Evolutionary conservation across 768 basidiomycete genomes (phyloP), one percentile per base, ranked within the genome.

Genomic region (Suillus bovinus): DNA sequence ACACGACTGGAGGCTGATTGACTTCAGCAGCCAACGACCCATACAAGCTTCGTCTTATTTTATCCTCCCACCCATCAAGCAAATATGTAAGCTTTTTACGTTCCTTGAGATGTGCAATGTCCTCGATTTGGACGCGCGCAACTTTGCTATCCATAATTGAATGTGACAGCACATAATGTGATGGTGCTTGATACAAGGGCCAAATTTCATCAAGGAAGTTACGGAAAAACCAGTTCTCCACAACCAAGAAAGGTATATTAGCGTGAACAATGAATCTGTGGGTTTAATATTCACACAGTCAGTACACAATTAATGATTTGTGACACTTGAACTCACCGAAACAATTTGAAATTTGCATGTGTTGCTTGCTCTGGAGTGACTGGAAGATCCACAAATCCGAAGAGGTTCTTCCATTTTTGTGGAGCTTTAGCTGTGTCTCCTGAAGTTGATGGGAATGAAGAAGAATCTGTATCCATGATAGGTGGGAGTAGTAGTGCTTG

Each of bases 211-310:
- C 38, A 0, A 71, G 36, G 47, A 71, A 75, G 33, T 66, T 39
- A 0, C 29, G 11, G 27, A 74, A 66, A 42, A 41, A 75, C 6
- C 49, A 61, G 47, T 73, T 61, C 27, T 71, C 62, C 0, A 56
- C 56, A 31, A 57, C 55, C 4, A 13, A 44, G 47, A 74, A 73
- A 13, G 68, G 17, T 11, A 71, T 39, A 54, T 72, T 71, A 7
- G 56, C 58, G 38, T 74, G 70, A 49, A 72, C 61, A 31, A 72
- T 54, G 29, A n/a, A 33, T 33, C 60, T 64, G n/a, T 33, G 27
- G 31, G 8, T 4, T 31, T 4, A 31, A 8, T 31, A 31, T 33
- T 16, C 17, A 41, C 4, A 5, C 38, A 39, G 17, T 41, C 17
- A 41, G 1, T 17, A 41, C 20, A 56, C 20, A n/a, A 56, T n/a